Percentiles rank a stretch among this genome's conserved stretches.
phyloP scores from a whole-genome alignment of 2,329 filamentous ascomycete genomes.

The Cladosporium phlei region DNA sequence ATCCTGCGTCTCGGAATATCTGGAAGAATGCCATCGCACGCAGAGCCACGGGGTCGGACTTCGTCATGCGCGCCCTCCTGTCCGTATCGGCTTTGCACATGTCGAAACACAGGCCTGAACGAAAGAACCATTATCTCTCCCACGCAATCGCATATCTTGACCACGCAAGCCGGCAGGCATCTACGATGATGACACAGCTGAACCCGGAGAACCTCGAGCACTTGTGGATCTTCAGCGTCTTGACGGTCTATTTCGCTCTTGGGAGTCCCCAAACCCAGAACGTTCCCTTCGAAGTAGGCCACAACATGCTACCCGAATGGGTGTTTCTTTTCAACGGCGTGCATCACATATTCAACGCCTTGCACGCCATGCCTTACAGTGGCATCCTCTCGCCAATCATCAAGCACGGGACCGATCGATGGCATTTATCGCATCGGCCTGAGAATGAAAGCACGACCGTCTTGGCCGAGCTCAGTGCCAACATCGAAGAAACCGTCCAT shows the following conservation, averaged over 20 bases:
- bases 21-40: slow-evolving; percentile 3
- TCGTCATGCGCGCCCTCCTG: slow-evolving; percentile 6
- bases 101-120: neutral
- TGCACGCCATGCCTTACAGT: neutral
- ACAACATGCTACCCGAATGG: neutral
- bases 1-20: neutral
- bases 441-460: neutral
- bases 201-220: neutral
- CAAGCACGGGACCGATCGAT: neutral
- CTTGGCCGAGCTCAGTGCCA: neutral
- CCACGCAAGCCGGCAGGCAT: neutral
- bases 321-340: slow-evolving; percentile 6
- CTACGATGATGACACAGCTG: neutral
- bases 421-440: neutral
- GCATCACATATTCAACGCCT: neutral
- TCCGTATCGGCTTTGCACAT: slow-evolving; percentile 4
- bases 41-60: neutral
- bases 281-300: neutral
- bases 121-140: slow-evolving; percentile 1
- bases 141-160: slow-evolving; percentile 2
- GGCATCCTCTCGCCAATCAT: slow-evolving; percentile 1
- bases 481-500: neutral
- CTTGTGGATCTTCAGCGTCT: slow-evolving; percentile 2
- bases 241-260: slow-evolving; percentile 2
- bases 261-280: neutral